Conservation (phyloP, 176 grass and related monocot species). For the Rhynchospora pubera region DNA sequence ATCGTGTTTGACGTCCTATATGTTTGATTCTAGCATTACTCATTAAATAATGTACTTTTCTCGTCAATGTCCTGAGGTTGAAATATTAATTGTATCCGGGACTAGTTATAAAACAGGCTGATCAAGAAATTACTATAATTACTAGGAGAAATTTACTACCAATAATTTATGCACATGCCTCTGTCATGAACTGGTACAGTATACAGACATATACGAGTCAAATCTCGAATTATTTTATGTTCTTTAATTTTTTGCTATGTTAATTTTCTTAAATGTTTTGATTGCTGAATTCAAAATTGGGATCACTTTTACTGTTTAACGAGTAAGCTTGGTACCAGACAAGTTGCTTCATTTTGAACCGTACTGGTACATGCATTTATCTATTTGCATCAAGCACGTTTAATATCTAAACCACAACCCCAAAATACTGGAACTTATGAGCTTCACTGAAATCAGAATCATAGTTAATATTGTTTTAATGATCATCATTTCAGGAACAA, state of each 20-base stretch:
- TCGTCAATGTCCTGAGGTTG: not conserved
- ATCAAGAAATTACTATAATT: not conserved
- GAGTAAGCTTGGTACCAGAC: not conserved
- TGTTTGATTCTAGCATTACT: too few species aligned
- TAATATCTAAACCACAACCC: not conserved
- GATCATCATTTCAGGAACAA: not conserved
- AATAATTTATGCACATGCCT: not conserved
- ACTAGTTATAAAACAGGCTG: not conserved
- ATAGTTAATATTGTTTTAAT: not conserved
- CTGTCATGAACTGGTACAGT: not conserved
- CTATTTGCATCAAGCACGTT: not conserved
- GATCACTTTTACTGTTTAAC: not conserved
- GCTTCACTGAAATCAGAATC: not conserved
- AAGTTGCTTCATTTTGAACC: not conserved
- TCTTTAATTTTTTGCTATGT: not conserved
- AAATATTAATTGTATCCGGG: not conserved
- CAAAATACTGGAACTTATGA: not conserved
- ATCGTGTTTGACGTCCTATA: too few species aligned
- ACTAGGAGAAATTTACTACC: not conserved
- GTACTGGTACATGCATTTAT: not conserved
- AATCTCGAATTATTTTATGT: not conserved
- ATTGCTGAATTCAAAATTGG: not conserved
- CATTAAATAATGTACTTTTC: not conserved
- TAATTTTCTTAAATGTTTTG: not conserved
- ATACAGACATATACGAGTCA: not conserved